Evolutionary conservation across 345 rosid genomes (phyloP), one percentile per base, ranked within the genome.

Genomic region (Ceriops zippeliana): DNA sequence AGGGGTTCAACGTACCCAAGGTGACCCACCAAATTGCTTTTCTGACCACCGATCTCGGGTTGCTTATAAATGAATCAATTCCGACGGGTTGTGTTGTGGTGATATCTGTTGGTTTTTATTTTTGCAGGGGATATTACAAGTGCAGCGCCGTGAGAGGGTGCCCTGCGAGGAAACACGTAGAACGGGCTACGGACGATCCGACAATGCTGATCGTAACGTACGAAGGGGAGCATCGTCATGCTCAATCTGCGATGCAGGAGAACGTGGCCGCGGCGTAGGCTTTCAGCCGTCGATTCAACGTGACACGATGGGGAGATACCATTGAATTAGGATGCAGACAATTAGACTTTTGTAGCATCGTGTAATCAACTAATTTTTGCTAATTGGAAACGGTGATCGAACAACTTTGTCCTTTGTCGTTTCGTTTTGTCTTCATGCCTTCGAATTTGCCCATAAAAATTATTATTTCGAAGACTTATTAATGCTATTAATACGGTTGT

Each of bases 131-230:
- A 24, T 93, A 93, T 62, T 93, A 93, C 79, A 91, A 87, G 85
- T 93, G 98, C 76, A 93, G 97, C 69, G 83, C 89, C 2, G 47
- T 89, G 61, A 79, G 91, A 78, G 96, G 90, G 7, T 93, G 98
- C 69, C 97, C 98, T 0, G 98, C 98, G 3, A 86, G 95, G 87
- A 93, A 93, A 72, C 98, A 93, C 81, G 98, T 93, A 78, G 98
- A 93, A 76, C 77, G 98, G 63, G 96, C 92, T 1, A 73, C 82
- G 0, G 97, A 91, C 65, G 97, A 93, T 76, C 91, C 96, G 8
- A 0, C 87, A 70, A 89, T 93, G 97, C 80, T 93, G 72, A 87
- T 91, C 4, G 98, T 93, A 49, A 89, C 97, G 0, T 93, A 93
- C 83, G 93, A 89, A 72, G 96, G 93, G 64, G 98, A 93, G 77